Percentiles rank a stretch among this genome's conserved stretches.
Evolutionary conservation across 176 grass and related monocot species (phyloP).

Genomic region (Carex parvula): DNA sequence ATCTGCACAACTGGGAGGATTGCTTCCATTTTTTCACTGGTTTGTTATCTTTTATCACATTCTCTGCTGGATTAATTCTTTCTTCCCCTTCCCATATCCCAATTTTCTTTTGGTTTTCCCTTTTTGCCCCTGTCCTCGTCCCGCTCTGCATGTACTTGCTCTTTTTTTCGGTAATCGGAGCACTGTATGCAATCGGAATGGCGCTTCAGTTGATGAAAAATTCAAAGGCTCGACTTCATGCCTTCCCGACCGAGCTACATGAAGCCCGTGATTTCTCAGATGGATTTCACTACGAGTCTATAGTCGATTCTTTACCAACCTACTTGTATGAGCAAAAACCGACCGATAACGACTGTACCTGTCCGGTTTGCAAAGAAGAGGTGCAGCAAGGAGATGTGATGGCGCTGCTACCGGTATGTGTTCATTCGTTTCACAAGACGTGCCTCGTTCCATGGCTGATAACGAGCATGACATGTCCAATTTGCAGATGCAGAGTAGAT

Average conservation of each 20-base stretch:
- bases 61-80: neutral
- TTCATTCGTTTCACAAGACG: constrained; percentile 51
- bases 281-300: neutral
- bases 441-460: constrained; percentile 66
- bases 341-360: neutral
- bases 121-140: neutral
- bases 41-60: constrained; percentile 11
- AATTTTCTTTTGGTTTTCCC: constrained; percentile 10
- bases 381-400: constrained; percentile 33
- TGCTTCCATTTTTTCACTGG: neutral
- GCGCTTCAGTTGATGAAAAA: neutral
- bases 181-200: neutral
- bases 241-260: neutral
- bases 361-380: constrained; percentile 53
- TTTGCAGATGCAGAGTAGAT: constrained; percentile 45
- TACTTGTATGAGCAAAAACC: neutral
- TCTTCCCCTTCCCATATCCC: neutral
- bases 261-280: neutral
- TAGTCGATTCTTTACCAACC: neutral
- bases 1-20: neutral
- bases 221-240: neutral
- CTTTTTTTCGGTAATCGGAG: neutral
- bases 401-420: constrained; percentile 44
- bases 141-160: neutral
- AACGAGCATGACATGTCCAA: constrained; percentile 51